Conservation (phyloP, 306 rosid species). For the Mucuna pruriens region DNA sequence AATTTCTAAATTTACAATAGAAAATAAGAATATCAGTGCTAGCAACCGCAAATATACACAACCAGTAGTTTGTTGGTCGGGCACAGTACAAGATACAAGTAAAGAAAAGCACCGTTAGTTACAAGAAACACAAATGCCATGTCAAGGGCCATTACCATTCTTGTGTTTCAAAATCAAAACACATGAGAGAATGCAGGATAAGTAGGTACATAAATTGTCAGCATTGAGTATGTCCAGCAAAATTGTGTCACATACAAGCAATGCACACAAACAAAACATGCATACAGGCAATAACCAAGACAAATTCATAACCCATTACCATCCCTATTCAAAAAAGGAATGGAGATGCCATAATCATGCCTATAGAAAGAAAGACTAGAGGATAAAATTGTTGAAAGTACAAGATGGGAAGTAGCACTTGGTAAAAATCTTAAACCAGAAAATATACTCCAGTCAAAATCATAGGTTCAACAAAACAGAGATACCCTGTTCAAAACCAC, state of each 20-base stretch:
- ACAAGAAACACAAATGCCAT: conserved; percentile 13
- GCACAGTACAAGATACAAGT: not conserved
- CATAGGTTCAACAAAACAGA: conserved; percentile 16
- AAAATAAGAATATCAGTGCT: conserved; percentile 7
- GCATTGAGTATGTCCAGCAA: conserved; percentile 1
- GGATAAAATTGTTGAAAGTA: not conserved
- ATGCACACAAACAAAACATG: not conserved
- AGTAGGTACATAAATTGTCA: not conserved
- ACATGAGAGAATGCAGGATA: not conserved
- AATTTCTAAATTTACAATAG: not conserved
- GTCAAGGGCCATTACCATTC: not conserved
- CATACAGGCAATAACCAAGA: not conserved
- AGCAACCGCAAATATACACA: conserved; percentile 6
- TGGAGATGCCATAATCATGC: not conserved
- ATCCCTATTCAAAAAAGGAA: not conserved
- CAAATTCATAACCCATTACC: not conserved
- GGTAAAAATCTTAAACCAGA: not conserved
- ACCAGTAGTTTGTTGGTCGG: not conserved
- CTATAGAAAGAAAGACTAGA: not conserved
- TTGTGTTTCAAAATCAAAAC: conserved; percentile 1
- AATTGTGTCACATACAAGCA: not conserved
- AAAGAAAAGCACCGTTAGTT: not conserved
- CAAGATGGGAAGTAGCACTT: not conserved
- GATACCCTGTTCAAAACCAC: conserved; percentile 14
- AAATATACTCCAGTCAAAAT: conserved; percentile 23